These are phyloP conservation scores for Xylaria sp. DNA, from an alignment of 2,329 filamentous ascomycete genomes.

Conservation along the genomic window DNA sequence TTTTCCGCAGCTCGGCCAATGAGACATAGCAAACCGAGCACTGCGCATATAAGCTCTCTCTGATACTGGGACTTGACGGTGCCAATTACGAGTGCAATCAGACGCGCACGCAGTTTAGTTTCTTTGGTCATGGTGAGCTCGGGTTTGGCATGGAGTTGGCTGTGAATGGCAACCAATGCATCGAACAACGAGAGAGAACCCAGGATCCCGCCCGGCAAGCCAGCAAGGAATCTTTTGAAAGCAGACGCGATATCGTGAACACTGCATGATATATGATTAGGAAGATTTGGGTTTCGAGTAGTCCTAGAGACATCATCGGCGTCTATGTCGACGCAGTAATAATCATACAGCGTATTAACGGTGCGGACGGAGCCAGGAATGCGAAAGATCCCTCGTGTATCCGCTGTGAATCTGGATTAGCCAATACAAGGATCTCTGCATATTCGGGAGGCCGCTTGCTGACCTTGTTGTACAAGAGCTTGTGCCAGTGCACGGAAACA, in stretches of 20 bases:
- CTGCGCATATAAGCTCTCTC: constrained; percentile 66
- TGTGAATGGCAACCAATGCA: constrained; percentile 62
- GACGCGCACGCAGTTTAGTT: constrained; percentile 60
- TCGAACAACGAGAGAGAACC: constrained; percentile 65
- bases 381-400: constrained; percentile 63
- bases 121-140: constrained; percentile 57
- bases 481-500: constrained; percentile 69
- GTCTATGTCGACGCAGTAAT: constrained; percentile 59
- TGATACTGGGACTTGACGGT: constrained; percentile 62
- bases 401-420: constrained; percentile 37
- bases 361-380: constrained; percentile 61
- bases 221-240: constrained; percentile 67
- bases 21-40: constrained; percentile 66
- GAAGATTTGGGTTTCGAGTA: constrained; percentile 61
- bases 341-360: constrained; percentile 63
- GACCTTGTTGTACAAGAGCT: constrained; percentile 63
- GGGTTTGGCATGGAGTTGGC: constrained; percentile 54
- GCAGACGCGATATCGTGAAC: constrained; percentile 68
- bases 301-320: constrained; percentile 57
- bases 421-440: neutral
- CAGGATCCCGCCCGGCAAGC: constrained; percentile 67
- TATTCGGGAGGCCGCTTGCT: constrained; percentile 25
- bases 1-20: constrained; percentile 62
- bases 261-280: constrained; percentile 60
- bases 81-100: constrained; percentile 65